Evolutionary conservation across 805 yeast species (phyloP).

Genomic region (Phaffomyces thermotolerans): DNA sequence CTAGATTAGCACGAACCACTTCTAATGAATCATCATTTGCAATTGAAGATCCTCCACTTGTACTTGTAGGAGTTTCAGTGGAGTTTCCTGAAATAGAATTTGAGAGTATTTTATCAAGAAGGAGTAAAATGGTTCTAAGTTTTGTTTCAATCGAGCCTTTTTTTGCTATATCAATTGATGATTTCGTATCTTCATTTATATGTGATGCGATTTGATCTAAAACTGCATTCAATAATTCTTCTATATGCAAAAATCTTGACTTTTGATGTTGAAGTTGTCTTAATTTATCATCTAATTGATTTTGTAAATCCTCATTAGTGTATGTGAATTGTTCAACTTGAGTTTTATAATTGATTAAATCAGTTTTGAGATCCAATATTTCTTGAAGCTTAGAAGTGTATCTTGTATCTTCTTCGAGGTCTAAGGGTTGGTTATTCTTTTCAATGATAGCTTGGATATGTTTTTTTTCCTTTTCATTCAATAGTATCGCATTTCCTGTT

Average conservation of each 20-base stretch:
- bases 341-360: slow-evolving; percentile 19
- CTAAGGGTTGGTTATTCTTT: slow-evolving; percentile 5
- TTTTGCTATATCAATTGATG: slow-evolving; percentile 16
- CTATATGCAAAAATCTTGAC: slow-evolving; percentile 9
- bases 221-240: slow-evolving; percentile 10
- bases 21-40: too few relatives aligned
- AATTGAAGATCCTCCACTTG: too few relatives aligned
- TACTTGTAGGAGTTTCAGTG: too few relatives aligned
- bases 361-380: slow-evolving; percentile 21
- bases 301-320: slow-evolving; percentile 18
- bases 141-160: slow-evolving; percentile 19
- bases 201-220: slow-evolving; percentile 7
- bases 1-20: too few relatives aligned
- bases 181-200: slow-evolving; percentile 14
- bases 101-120: slow-evolving; percentile 5
- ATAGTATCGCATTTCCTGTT: slow-evolving; percentile 15
- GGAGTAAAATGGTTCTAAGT: slow-evolving; percentile 14
- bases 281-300: slow-evolving; percentile 6
- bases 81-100: neutral
- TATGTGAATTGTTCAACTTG: slow-evolving; percentile 19
- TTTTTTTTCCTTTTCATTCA: slow-evolving; percentile 11
- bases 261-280: slow-evolving; percentile 3
- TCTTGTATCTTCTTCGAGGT: slow-evolving; percentile 4
- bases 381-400: slow-evolving; percentile 19
- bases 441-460: slow-evolving; percentile 12